phyloP scores from a whole-genome alignment of 1,139 yeast genomes.

The Candida sp. region DNA sequence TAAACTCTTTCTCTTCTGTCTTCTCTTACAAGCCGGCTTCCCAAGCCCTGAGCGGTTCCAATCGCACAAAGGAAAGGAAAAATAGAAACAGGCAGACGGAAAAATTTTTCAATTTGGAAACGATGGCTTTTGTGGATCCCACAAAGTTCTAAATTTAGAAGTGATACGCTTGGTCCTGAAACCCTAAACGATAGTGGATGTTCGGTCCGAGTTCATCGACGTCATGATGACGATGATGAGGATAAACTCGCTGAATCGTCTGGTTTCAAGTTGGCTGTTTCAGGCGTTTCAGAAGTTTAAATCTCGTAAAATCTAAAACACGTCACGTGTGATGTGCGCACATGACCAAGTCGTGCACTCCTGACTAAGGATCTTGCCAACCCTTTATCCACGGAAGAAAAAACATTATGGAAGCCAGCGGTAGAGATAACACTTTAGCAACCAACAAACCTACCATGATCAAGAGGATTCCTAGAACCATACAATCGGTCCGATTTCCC shows the following conservation, averaged over 20 bases:
- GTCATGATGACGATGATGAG: neutral
- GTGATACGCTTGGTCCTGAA: too few species aligned
- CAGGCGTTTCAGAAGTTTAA: neutral
- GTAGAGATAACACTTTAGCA: neutral
- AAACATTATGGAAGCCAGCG: neutral
- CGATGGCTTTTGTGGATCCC: neutral
- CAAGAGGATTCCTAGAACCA: neutral
- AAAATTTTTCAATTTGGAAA: neutral
- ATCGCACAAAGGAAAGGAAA: neutral
- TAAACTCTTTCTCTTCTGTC: neutral
- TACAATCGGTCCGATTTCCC: neutral
- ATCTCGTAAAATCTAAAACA: neutral
- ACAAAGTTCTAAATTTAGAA: neutral
- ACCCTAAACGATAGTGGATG: too few species aligned
- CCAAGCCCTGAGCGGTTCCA: too few species aligned
- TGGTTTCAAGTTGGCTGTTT: neutral
- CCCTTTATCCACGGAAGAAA: neutral
- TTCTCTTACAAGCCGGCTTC: neutral
- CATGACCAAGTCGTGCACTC: neutral
- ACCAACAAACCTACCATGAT: neutral
- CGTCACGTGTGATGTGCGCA: neutral
- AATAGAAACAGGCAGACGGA: neutral
- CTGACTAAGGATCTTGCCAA: neutral
- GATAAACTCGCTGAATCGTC: neutral
- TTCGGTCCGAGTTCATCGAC: neutral